phyloP scores from a whole-genome alignment of 306 rosid genomes.

The Herpetospermum pedunculosum region DNA sequence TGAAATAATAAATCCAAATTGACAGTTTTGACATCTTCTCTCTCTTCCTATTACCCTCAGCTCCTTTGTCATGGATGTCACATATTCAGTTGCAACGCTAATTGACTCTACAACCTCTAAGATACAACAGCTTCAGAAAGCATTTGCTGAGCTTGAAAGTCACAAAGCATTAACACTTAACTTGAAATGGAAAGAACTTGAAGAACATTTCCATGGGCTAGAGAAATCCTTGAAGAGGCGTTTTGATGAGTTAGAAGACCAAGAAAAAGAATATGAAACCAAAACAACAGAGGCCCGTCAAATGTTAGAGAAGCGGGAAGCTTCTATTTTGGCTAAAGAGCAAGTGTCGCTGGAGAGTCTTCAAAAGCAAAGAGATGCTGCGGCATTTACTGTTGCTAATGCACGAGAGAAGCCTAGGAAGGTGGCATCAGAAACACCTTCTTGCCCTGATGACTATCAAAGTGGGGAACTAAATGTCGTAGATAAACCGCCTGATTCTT shows the following conservation, averaged over 20 bases:
- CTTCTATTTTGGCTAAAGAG: conserved; percentile 70
- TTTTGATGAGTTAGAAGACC: conserved; percentile 90
- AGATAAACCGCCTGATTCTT: conserved; percentile 47
- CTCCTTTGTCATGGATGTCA: conserved; percentile 65
- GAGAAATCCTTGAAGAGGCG: conserved; percentile 98
- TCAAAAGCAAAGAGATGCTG: conserved; percentile 86
- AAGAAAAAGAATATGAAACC: conserved; percentile 74
- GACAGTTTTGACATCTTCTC: not conserved
- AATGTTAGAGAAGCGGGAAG: conserved; percentile 60
- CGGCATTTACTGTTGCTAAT: conserved; percentile 50
- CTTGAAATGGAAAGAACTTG: conserved; percentile 94
- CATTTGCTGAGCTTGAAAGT: conserved; percentile 98
- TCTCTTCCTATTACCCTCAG: conserved; percentile 28
- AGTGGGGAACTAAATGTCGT: conserved; percentile 25
- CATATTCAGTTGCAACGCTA: conserved; percentile 53
- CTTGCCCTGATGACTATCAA: conserved; percentile 29
- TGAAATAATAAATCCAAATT: not conserved
- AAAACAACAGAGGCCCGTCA: conserved; percentile 56
- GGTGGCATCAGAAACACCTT: conserved; percentile 36
- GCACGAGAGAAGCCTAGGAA: conserved; percentile 72
- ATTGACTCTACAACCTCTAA: conserved; percentile 80
- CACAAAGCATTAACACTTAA: conserved; percentile 80
- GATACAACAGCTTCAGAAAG: conserved; percentile 94
- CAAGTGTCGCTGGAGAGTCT: conserved; percentile 56
- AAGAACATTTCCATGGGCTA: conserved; percentile 91